Conservation (phyloP, 345 rosid species). For the Punica granatum region DNA sequence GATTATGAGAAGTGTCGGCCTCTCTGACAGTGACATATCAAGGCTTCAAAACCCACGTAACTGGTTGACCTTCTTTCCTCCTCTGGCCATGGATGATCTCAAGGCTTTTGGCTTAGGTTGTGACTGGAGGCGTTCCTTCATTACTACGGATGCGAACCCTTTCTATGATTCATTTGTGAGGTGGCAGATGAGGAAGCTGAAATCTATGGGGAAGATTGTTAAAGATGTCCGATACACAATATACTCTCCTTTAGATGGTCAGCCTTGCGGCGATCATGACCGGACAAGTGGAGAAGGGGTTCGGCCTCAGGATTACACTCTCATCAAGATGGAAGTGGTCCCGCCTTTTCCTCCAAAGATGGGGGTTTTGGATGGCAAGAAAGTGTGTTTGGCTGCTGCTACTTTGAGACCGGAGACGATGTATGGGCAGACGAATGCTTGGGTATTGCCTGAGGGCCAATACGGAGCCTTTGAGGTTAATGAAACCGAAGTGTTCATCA, state of each 20-base stretch:
- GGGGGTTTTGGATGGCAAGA: conserved; percentile 60
- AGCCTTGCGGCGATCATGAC: conserved; percentile 96
- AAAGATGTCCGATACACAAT: conserved; percentile 77
- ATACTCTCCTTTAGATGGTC: conserved; percentile 89
- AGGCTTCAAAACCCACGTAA: conserved; percentile 64
- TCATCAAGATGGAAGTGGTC: conserved; percentile 80
- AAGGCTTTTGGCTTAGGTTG: conserved; percentile 85
- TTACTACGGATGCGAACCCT: conserved; percentile 74
- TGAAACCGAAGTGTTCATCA: conserved; percentile 66
- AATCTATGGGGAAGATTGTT: conserved; percentile 76
- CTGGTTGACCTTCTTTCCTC: conserved; percentile 80
- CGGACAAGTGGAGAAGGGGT: conserved; percentile 94
- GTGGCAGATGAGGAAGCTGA: conserved; percentile 94
- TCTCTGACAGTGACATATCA: conserved; percentile 57
- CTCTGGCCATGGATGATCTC: conserved; percentile 68
- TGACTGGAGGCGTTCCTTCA: conserved; percentile 91
- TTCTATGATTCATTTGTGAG: conserved; percentile 70
- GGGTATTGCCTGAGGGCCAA: conserved; percentile 92
- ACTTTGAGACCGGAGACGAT: conserved; percentile 95
- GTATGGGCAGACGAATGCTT: conserved; percentile 96
- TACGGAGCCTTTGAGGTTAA: conserved; percentile 90
- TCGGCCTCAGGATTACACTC: conserved; percentile 86
- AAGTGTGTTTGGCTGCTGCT: conserved; percentile 74
- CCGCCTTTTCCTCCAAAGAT: conserved; percentile 62
- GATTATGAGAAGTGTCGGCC: conserved; percentile 90